These are phyloP conservation scores for Xylariaceae sp. DNA, from an alignment of 2,329 filamentous ascomycete genomes.

Conservation along the genomic window DNA sequence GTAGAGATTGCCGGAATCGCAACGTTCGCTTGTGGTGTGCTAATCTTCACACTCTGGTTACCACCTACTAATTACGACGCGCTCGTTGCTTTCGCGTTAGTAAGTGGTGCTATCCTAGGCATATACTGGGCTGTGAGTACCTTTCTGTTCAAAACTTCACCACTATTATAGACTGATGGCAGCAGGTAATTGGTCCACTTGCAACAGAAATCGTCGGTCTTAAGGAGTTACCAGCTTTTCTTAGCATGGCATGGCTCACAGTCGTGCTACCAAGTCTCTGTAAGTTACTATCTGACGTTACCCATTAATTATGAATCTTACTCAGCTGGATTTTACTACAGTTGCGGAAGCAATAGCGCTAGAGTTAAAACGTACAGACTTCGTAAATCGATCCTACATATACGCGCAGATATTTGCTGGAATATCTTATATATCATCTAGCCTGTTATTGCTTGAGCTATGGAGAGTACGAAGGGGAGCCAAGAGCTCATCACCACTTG, in stretches of 20 bases:
- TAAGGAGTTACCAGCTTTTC: too few species aligned
- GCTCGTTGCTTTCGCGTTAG: background rate
- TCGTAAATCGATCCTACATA: background rate
- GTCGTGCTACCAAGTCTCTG: too few species aligned
- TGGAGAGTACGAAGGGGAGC: background rate
- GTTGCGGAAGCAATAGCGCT: background rate
- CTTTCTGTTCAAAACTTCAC: too few species aligned
- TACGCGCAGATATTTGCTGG: background rate
- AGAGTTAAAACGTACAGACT: background rate
- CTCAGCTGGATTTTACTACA: too few species aligned
- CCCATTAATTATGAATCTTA: too few species aligned
- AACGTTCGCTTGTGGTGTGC: constrained; percentile 3
- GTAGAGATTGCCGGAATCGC: constrained; percentile 5
- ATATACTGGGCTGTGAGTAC: constrained; percentile 9
- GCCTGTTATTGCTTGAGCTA: background rate
- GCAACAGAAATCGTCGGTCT: too few species aligned
- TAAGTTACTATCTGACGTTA: too few species aligned
- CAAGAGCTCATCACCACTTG: background rate
- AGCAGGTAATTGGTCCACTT: too few species aligned
- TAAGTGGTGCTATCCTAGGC: constrained; percentile 3
- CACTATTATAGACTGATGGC: too few species aligned
- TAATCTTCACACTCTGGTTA: constrained; percentile 5
- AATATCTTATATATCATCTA: background rate
- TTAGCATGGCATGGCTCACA: too few species aligned
- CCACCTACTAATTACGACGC: background rate